Percentiles rank a stretch among this genome's conserved stretches.
Evolutionary conservation across 2,329 filamentous ascomycete species (phyloP).

Genomic region (Cladosporium oxysporum): DNA sequence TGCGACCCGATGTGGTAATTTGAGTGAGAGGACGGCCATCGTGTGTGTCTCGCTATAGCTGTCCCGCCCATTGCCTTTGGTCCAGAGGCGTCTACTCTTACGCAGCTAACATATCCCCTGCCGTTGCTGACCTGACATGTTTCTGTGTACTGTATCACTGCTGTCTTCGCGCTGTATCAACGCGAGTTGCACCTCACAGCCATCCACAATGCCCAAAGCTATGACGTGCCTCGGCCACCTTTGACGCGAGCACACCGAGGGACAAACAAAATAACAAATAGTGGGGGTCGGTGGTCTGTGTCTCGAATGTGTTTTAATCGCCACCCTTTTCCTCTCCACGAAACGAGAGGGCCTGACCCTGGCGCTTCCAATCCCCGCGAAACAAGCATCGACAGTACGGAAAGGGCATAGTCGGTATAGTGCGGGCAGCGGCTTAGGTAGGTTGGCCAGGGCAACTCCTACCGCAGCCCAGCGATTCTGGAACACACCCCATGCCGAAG

Average conservation of each 20-base stretch:
- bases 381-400: not conserved
- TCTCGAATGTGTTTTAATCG: not conserved
- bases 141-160: not conserved
- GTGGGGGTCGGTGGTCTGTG: not conserved
- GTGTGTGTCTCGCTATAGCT: not conserved
- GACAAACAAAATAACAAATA: not conserved
- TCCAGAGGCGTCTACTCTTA: not conserved
- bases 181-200: not conserved
- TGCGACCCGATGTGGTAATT: not conserved
- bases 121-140: not conserved
- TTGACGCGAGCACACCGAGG: not conserved
- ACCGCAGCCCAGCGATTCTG: slow-evolving; percentile 2
- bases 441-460: not conserved
- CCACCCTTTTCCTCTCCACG: not conserved
- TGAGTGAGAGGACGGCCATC: not conserved
- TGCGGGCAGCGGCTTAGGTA: not conserved
- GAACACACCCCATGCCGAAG: not conserved
- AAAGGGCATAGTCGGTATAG: not conserved
- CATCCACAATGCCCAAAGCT: not conserved
- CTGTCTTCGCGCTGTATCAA: not conserved
- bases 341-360: slow-evolving; percentile 3
- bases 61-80: not conserved
- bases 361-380: slow-evolving; percentile 2
- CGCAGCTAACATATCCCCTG: not conserved
- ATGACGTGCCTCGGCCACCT: slow-evolving; percentile 1